phyloP scores from a whole-genome alignment of 306 rosid species.

The Vigna hirtella region DNA sequence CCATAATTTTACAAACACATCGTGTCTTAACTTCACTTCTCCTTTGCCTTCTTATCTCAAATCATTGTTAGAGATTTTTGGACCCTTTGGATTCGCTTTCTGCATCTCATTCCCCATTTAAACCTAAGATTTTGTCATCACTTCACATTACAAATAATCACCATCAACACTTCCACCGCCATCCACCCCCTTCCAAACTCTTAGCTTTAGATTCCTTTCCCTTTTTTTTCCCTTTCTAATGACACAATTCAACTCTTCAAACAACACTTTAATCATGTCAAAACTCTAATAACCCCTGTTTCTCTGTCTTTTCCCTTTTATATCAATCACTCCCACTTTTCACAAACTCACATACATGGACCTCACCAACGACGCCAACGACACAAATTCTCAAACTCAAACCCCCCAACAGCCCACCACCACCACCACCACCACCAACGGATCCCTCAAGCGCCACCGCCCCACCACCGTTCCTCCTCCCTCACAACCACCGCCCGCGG shows the following conservation, averaged over 20 bases:
- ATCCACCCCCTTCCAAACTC: neutral
- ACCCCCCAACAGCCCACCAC: slow-evolving; percentile 52
- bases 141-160: slow-evolving; percentile 45
- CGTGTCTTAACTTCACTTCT: neutral
- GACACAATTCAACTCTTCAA: neutral
- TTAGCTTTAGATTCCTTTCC: slow-evolving; percentile 17
- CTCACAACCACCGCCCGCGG: slow-evolving; percentile 20
- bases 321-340: slow-evolving; percentile 19
- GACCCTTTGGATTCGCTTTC: neutral
- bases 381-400: slow-evolving; percentile 57
- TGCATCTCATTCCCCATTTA: slow-evolving; percentile 3
- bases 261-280: slow-evolving; percentile 29
- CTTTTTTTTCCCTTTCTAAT: no score
- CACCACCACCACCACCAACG: slow-evolving; percentile 47
- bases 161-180: slow-evolving; percentile 37
- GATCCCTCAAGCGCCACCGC: slow-evolving; percentile 28
- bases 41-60: neutral
- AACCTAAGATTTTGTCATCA: slow-evolving; percentile 47
- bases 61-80: slow-evolving; percentile 25
- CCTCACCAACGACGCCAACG: slow-evolving; percentile 8
- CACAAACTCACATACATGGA: slow-evolving; percentile 58
- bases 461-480: neutral
- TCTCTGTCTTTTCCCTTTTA: neutral
- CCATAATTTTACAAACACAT: neutral
- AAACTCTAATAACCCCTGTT: slow-evolving; percentile 43